A percentile compares a stretch with the other conserved stretches of the same genome.
These are phyloP conservation scores for Globisporangium okanoganense DNA, from an alignment of 352 stramenopile species.

Conservation along the genomic window DNA sequence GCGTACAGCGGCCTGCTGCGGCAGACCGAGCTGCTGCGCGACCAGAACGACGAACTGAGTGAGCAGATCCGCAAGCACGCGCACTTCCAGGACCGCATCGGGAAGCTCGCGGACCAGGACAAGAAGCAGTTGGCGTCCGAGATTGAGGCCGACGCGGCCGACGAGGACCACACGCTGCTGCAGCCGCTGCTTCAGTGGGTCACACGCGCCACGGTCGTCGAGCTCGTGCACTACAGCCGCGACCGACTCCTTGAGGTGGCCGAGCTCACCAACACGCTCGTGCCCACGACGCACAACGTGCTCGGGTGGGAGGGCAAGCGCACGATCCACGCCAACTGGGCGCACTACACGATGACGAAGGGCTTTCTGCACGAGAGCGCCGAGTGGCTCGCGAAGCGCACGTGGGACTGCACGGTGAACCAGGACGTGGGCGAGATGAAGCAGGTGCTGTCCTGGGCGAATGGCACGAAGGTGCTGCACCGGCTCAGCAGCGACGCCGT, in stretches of 20 bases:
- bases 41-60: slow-evolving; percentile 18
- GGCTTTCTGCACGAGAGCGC: slow-evolving; percentile 29
- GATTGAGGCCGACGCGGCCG: slow-evolving; percentile 4
- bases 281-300: slow-evolving; percentile 19
- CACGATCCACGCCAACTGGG: slow-evolving; percentile 33
- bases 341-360: slow-evolving; percentile 45
- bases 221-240: slow-evolving; percentile 20
- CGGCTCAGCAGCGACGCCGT: slow-evolving; percentile 21
- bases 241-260: slow-evolving; percentile 27
- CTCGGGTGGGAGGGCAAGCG: slow-evolving; percentile 44
- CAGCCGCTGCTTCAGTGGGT: slow-evolving; percentile 22
- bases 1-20: slow-evolving; percentile 19
- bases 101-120: slow-evolving; percentile 8
- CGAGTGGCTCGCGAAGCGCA: slow-evolving; percentile 23
- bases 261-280: slow-evolving; percentile 15
- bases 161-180: slow-evolving; percentile 10
- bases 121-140: slow-evolving; percentile 10
- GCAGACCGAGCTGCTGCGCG: slow-evolving; percentile 21
- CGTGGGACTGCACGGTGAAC: slow-evolving; percentile 34
- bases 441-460: slow-evolving; percentile 26
- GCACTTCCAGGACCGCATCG: slow-evolving; percentile 18
- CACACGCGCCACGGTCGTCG: not conserved
- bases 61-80: slow-evolving; percentile 16
- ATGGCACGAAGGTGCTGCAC: slow-evolving; percentile 37
- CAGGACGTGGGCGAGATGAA: slow-evolving; percentile 18